Evolutionary conservation across 73 alveolate genomes (phyloP).

Genomic region (Paramecium octaurelia): DNA sequence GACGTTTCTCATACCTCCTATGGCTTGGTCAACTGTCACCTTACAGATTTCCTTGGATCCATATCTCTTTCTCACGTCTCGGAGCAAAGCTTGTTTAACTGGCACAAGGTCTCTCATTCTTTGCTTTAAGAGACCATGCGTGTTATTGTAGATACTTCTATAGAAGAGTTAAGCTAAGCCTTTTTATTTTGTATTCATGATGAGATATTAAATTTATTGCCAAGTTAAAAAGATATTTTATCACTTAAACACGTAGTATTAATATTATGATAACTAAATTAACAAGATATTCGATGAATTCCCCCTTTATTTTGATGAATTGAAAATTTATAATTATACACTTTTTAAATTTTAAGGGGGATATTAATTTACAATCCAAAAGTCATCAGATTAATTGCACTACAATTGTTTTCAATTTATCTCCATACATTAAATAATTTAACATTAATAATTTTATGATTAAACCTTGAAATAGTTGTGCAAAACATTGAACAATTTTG

Average conservation of each 20-base stretch:
- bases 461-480: not conserved
- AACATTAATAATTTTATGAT: not conserved
- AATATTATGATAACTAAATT: not conserved
- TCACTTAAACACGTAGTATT: not conserved
- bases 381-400: not conserved
- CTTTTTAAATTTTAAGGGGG: not conserved
- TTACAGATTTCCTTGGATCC: slow-evolving; percentile 52
- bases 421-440: not conserved
- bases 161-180: not conserved
- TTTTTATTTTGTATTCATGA: not conserved
- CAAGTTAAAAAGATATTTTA: not conserved
- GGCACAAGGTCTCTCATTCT: slow-evolving; percentile 43
- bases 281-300: not conserved
- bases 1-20: slow-evolving; percentile 94
- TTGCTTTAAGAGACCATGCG: slow-evolving; percentile 28
- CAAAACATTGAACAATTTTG: not conserved
- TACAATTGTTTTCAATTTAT: not conserved
- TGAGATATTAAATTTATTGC: not conserved
- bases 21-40: slow-evolving; percentile 75
- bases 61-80: slow-evolving; percentile 51
- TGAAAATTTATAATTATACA: not conserved
- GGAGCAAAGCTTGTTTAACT: slow-evolving; percentile 28
- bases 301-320: not conserved
- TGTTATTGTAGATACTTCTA: not conserved
- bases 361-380: not conserved